phyloP scores from a whole-genome alignment of 352 stramenopile genomes.

The Phytophthora meadii region DNA sequence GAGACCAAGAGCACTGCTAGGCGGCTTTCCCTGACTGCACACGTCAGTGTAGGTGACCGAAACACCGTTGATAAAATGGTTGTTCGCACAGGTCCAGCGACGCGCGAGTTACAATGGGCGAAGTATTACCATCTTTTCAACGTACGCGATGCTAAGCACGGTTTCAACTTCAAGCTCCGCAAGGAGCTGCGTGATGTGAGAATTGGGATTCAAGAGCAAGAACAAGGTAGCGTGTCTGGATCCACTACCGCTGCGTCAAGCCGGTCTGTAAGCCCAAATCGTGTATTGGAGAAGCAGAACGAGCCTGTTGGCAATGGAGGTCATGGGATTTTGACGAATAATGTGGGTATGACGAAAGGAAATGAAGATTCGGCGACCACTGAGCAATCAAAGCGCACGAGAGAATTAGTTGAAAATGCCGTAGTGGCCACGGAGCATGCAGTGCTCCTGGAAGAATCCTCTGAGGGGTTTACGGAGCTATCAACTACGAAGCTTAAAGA shows the following conservation, averaged over 20 bases:
- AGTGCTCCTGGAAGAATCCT: too few relatives aligned
- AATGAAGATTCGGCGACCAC: neutral
- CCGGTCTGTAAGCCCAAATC: slow-evolving; percentile 35
- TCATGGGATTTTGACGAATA: slow-evolving; percentile 1
- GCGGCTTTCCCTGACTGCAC: slow-evolving; percentile 69
- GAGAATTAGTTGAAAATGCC: too few relatives aligned
- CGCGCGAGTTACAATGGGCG: slow-evolving; percentile 70
- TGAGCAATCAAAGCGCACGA: neutral
- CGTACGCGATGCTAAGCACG: slow-evolving; percentile 59
- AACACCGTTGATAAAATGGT: slow-evolving; percentile 60
- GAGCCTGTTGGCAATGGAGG: neutral
- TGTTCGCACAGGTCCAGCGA: slow-evolving; percentile 60
- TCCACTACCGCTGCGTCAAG: slow-evolving; percentile 40
- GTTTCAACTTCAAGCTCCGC: slow-evolving; percentile 81
- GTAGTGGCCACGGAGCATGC: too few relatives aligned
- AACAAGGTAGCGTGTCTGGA: slow-evolving; percentile 32
- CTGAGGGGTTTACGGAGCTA: too few relatives aligned
- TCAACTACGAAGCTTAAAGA: too few relatives aligned
- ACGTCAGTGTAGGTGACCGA: slow-evolving; percentile 60
- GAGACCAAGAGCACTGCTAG: slow-evolving; percentile 70
- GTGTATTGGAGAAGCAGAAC: slow-evolving; percentile 4
- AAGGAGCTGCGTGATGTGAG: slow-evolving; percentile 62
- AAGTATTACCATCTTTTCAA: slow-evolving; percentile 63
- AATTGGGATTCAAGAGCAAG: slow-evolving; percentile 22
- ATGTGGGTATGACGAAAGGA: neutral